Percentiles rank a stretch among this genome's conserved stretches.
Evolutionary conservation across 768 basidiomycete genomes (phyloP).

Genomic region (Russula brevipes): DNA sequence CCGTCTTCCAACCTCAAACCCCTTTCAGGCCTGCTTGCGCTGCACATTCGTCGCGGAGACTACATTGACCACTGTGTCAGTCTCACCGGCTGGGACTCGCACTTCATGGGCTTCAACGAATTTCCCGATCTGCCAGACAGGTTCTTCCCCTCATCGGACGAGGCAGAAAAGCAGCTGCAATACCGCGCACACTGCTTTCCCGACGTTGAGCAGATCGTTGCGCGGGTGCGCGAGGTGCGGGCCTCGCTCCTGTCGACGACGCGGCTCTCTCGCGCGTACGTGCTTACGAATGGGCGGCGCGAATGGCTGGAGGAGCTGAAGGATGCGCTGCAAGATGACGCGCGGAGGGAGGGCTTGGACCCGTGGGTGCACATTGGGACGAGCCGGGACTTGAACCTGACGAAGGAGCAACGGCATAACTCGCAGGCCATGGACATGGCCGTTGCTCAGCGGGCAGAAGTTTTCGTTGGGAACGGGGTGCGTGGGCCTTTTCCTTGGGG

Average conservation of each 20-base stretch:
- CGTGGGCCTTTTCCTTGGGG: slow-evolving; percentile 19
- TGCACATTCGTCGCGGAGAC: slow-evolving; percentile 51
- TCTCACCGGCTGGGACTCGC: slow-evolving; percentile 34
- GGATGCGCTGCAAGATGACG: slow-evolving; percentile 28
- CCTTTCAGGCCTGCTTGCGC: slow-evolving; percentile 39
- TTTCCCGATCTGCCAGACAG: slow-evolving; percentile 40
- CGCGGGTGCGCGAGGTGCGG: slow-evolving; percentile 35
- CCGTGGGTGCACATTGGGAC: slow-evolving; percentile 39
- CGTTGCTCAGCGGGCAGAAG: slow-evolving; percentile 41
- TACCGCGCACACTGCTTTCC: slow-evolving; percentile 43
- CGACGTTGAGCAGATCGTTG: slow-evolving; percentile 37
- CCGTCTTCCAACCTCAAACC: slow-evolving; percentile 23
- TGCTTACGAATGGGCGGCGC: slow-evolving; percentile 43
- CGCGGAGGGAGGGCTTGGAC: slow-evolving; percentile 13
- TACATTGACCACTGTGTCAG: slow-evolving; percentile 40
- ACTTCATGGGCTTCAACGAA: slow-evolving; percentile 42
- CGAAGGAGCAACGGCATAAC: slow-evolving; percentile 41
- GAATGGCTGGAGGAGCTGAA: slow-evolving; percentile 40
- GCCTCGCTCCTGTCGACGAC: slow-evolving; percentile 22
- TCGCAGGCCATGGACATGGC: slow-evolving; percentile 48
- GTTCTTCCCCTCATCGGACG: slow-evolving; percentile 25
- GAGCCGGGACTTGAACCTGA: slow-evolving; percentile 39
- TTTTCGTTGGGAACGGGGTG: slow-evolving; percentile 50
- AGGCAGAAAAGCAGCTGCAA: slow-evolving; percentile 25
- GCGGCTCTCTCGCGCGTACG: slow-evolving; percentile 37